phyloP scores from a whole-genome alignment of 352 stramenopile species.

The Globisporangium emineosum region DNA sequence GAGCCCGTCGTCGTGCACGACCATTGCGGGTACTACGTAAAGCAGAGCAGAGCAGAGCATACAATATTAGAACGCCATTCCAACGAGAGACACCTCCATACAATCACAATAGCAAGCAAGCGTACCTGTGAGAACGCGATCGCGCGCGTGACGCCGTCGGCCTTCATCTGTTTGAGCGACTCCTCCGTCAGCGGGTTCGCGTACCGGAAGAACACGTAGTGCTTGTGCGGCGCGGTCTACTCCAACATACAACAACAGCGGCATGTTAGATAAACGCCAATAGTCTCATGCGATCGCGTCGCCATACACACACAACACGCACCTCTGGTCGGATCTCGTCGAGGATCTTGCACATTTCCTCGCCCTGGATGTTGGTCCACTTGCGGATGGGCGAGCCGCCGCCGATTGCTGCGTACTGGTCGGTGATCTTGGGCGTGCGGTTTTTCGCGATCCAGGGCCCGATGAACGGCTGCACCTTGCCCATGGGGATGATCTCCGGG shows the following conservation, averaged over 20 bases:
- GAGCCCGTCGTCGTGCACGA: slow-evolving; percentile 97
- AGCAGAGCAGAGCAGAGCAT: background rate
- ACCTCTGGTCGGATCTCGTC: slow-evolving; percentile 84
- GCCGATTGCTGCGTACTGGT: slow-evolving; percentile 96
- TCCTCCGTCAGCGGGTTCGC: slow-evolving; percentile 96
- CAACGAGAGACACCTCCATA: background rate
- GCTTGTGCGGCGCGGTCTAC: slow-evolving; percentile 88
- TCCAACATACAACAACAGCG: slow-evolving; percentile 1
- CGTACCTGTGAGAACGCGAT: slow-evolving; percentile 93
- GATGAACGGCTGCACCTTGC: slow-evolving; percentile 83
- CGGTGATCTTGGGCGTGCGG: slow-evolving; percentile 92
- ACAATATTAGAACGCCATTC: no score
- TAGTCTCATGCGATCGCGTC: background rate
- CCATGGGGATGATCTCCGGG: slow-evolving; percentile 98
- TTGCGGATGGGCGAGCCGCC: slow-evolving; percentile 97
- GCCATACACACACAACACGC: slow-evolving; percentile 10
- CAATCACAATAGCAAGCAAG: background rate
- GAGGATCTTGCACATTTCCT: slow-evolving; percentile 88
- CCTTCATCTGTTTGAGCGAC: slow-evolving; percentile 94
- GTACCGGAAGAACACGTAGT: slow-evolving; percentile 98
- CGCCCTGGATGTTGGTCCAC: slow-evolving; percentile 95
- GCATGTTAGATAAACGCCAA: background rate
- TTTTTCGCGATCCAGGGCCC: slow-evolving; percentile 71
- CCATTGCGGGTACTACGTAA: slow-evolving; percentile 94
- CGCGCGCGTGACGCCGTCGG: slow-evolving; percentile 93